Percentiles rank a stretch among this genome's conserved stretches.
These are phyloP conservation scores for Chalciporus piperatus DNA, from an alignment of 768 basidiomycete genomes.

Conservation along the genomic window DNA sequence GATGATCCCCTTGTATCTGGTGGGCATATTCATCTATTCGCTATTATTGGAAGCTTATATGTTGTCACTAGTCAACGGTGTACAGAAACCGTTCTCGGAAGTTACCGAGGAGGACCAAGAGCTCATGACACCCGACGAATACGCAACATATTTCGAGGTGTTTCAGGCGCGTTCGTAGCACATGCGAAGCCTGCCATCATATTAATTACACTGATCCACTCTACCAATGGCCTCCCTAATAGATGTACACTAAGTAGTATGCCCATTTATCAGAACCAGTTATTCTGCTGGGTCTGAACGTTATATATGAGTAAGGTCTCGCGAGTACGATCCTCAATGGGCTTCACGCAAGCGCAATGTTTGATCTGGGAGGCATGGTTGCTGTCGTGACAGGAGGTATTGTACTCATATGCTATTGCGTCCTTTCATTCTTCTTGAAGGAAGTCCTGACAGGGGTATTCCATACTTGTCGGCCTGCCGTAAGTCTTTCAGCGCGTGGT, in stretches of 20 bases:
- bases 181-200: neutral
- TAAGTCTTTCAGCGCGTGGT: no score
- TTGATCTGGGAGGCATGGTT: neutral
- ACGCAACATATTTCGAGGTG: slow-evolving; percentile 75
- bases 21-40: slow-evolving; percentile 20
- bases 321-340: no score
- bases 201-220: slow-evolving; percentile 12
- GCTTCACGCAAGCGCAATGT: neutral
- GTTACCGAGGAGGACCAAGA: slow-evolving; percentile 94
- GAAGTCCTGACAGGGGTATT: no score
- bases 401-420: no score
- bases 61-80: slow-evolving; percentile 62
- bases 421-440: no score
- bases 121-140: slow-evolving; percentile 91
- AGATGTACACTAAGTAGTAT: slow-evolving; percentile 16
- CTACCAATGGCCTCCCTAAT: slow-evolving; percentile 7
- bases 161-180: slow-evolving; percentile 44
- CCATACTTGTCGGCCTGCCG: no score
- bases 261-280: no score
- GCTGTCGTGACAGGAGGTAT: no score
- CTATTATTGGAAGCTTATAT: neutral
- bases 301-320: no score
- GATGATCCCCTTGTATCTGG: slow-evolving; percentile 73
- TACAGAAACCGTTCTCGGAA: slow-evolving; percentile 66
- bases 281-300: no score